Conservation (phyloP, 75 land plant genomes). For the Ceratopteris richardii region DNA sequence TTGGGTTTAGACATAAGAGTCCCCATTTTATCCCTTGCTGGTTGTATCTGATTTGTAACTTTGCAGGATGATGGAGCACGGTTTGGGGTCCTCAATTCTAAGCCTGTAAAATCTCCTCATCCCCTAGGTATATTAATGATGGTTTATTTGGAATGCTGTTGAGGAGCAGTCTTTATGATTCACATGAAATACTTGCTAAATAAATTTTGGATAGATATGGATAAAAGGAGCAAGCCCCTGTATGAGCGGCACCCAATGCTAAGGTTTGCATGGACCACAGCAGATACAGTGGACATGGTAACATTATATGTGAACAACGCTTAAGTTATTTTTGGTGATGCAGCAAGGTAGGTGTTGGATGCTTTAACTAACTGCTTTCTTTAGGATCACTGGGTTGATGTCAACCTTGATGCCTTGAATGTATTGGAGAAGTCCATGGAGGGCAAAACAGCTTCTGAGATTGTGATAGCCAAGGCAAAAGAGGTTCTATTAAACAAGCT, state of each 20-base stretch:
- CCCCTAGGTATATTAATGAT: not conserved
- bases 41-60: too few species aligned
- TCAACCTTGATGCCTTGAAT: conserved; percentile 39
- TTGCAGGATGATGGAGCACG: conserved; percentile 1
- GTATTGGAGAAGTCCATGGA: conserved; percentile 43
- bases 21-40: too few species aligned
- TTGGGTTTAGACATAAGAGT: too few species aligned
- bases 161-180: not conserved
- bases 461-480: conserved; percentile 48
- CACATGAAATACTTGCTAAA: not conserved
- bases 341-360: not conserved
- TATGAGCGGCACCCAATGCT: conserved; percentile 70
- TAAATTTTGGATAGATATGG: conserved; percentile 28
- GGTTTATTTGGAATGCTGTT: not conserved
- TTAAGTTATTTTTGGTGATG: not conserved
- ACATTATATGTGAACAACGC: not conserved
- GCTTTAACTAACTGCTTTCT: not conserved
- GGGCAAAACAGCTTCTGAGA: conserved; percentile 48
- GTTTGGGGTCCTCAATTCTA: not conserved
- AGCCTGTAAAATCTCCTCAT: not conserved
- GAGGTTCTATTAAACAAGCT: conserved; percentile 33
- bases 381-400: conserved; percentile 72
- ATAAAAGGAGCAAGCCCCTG: conserved; percentile 45
- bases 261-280: conserved; percentile 76
- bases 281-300: conserved; percentile 74